Evolutionary conservation across 2,329 filamentous ascomycete genomes (phyloP).

Genomic region (Penicillium sp.): DNA sequence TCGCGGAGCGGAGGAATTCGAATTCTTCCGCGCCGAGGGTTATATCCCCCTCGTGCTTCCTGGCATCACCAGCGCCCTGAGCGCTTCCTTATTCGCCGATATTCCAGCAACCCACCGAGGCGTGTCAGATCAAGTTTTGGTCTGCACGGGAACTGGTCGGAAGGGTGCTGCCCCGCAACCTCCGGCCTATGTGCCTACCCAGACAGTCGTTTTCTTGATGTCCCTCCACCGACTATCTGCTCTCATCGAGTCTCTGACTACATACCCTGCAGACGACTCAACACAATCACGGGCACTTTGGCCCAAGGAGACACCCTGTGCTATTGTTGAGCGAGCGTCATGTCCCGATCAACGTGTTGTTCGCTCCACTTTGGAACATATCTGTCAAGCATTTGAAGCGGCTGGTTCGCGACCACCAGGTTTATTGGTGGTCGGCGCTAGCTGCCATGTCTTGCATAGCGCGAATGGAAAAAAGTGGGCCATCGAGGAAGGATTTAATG

Average conservation of each 20-base stretch:
- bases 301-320: constrained; percentile 79
- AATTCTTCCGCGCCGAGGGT: constrained; percentile 74
- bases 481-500: constrained; percentile 83
- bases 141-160: constrained; percentile 95
- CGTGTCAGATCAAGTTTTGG: constrained; percentile 85
- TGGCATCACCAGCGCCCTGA: constrained; percentile 84
- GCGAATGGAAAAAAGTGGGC: constrained; percentile 66
- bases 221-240: constrained; percentile 79
- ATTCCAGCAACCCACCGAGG: constrained; percentile 87
- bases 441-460: constrained; percentile 74
- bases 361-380: constrained; percentile 75
- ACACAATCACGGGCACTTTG: constrained; percentile 48
- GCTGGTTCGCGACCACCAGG: constrained; percentile 89
- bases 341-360: constrained; percentile 94
- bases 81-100: constrained; percentile 81
- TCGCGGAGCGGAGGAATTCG: constrained; percentile 87
- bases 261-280: constrained; percentile 28
- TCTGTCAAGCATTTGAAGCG: constrained; percentile 79
- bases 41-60: constrained; percentile 74
- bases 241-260: constrained; percentile 69
- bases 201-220: constrained; percentile 95
- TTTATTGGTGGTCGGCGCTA: constrained; percentile 77
- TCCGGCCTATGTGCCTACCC: constrained; percentile 70
- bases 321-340: constrained; percentile 88
- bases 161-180: constrained; percentile 82